Evolutionary conservation across 78 protist genomes (phyloP).

Genomic region (Corallochytrium limacisporum): DNA sequence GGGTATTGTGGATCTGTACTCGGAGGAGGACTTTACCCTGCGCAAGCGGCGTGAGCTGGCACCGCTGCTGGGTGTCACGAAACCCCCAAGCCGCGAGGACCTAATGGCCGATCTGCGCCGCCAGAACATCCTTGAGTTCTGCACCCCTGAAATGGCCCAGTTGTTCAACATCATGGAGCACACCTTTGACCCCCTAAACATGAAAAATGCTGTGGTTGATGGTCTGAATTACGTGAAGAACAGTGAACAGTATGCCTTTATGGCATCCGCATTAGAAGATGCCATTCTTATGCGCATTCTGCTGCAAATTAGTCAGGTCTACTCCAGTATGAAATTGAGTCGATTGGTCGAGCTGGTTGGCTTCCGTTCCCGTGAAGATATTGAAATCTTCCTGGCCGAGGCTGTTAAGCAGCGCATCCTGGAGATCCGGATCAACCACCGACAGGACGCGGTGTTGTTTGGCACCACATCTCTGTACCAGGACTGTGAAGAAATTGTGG

Average conservation of each 20-base stretch:
- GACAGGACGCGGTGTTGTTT: not conserved
- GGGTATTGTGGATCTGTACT: not conserved
- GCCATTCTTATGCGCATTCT: not conserved
- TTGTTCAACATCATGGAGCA: constrained; percentile 6
- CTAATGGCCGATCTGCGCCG: not conserved
- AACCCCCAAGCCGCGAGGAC: not conserved
- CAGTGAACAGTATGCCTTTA: no score
- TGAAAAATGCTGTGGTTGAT: no score
- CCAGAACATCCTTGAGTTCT: not conserved
- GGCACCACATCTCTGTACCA: not conserved
- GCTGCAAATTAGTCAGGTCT: constrained; percentile 1
- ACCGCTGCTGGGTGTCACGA: not conserved
- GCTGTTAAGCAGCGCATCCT: not conserved
- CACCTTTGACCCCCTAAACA: constrained; percentile 9
- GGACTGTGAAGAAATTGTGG: not conserved
- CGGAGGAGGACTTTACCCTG: not conserved
- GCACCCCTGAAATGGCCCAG: not conserved
- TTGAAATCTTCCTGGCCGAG: constrained; percentile 6
- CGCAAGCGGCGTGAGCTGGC: not conserved
- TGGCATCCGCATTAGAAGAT: not conserved
- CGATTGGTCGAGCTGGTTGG: not conserved
- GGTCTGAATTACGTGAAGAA: no score
- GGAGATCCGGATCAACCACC: constrained; percentile 6
- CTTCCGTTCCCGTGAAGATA: not conserved
- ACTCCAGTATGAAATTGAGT: not conserved